Conservation (phyloP, 495 filamentous ascomycete genomes). For the Glonium stellatum region DNA sequence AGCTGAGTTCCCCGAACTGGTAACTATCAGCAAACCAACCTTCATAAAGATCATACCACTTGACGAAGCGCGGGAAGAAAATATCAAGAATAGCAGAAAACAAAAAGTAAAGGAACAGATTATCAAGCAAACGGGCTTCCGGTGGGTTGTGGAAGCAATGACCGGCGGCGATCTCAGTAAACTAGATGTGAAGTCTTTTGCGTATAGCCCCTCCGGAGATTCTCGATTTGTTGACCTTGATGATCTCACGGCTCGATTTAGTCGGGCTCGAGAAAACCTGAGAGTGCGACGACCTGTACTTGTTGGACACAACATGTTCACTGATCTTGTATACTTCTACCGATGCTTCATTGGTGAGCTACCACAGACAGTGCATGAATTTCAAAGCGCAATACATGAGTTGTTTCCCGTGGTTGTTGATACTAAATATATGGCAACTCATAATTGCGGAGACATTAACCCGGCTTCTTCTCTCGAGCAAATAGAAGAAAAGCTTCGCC, state of each 20-base stretch:
- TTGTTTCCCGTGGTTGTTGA: constrained; percentile 67
- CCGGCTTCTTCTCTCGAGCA: constrained; percentile 46
- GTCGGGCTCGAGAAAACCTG: constrained; percentile 37
- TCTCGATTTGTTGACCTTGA: constrained; percentile 29
- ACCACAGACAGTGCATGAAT: constrained; percentile 55
- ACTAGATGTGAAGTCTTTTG: constrained; percentile 44
- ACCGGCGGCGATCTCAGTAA: constrained; percentile 49
- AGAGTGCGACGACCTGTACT: constrained; percentile 47
- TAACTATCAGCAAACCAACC: constrained; percentile 39
- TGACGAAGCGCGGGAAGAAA: constrained; percentile 45
- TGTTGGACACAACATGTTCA: constrained; percentile 73
- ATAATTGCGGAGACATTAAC: constrained; percentile 46
- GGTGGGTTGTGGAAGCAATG: constrained; percentile 66
- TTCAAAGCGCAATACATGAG: constrained; percentile 46
- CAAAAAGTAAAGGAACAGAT: constrained; percentile 41
- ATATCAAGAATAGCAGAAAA: constrained; percentile 36
- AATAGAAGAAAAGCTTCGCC: constrained; percentile 40
- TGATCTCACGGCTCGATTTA: constrained; percentile 30
- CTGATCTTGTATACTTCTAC: constrained; percentile 67
- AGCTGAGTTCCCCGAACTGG: constrained; percentile 53
- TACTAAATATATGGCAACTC: constrained; percentile 68
- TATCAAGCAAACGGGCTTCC: constrained; percentile 51
- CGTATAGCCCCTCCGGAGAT: constrained; percentile 21
- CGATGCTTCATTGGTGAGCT: constrained; percentile 60
- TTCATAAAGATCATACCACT: constrained; percentile 49